Conservation (phyloP, 306 rosid species). For the Cercis canadensis region DNA sequence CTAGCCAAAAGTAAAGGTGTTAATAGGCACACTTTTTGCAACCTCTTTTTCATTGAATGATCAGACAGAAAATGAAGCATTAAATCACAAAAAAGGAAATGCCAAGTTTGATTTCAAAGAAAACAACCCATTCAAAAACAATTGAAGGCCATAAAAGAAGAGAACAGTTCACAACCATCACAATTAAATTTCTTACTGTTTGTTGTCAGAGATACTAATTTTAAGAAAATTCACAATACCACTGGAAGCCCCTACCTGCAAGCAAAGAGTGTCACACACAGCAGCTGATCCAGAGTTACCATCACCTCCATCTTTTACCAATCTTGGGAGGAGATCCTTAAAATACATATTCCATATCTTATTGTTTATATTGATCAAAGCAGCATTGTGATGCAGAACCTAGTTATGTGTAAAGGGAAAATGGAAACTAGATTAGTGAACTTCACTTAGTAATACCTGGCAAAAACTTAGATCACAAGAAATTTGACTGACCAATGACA, state of each 20-base stretch:
- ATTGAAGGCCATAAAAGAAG: not conserved
- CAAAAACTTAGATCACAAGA: constrained; percentile 27
- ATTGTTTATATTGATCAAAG: constrained; percentile 58
- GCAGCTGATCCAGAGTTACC: constrained; percentile 62
- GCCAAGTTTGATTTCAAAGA: too few species aligned
- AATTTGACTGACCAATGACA: not conserved
- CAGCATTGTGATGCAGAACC: constrained; percentile 62
- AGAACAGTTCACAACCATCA: constrained; percentile 5
- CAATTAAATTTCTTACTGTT: not conserved
- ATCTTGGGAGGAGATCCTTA: constrained; percentile 61
- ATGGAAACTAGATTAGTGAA: constrained; percentile 22
- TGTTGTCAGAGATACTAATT: constrained; percentile 17
- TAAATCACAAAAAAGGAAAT: too few species aligned
- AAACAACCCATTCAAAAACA: too few species aligned
- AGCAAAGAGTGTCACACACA: constrained; percentile 64
- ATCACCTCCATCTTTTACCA: constrained; percentile 55
- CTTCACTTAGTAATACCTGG: not conserved
- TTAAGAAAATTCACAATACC: not conserved
- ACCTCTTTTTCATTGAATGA: too few species aligned
- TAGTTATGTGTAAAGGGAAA: constrained; percentile 36
- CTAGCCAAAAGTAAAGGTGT: too few species aligned
- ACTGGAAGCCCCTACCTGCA: constrained; percentile 52
- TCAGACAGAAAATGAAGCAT: too few species aligned
- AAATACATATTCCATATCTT: constrained; percentile 57
- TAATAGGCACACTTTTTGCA: too few species aligned